Evolutionary conservation across 2,329 filamentous ascomycete species (phyloP), one percentile per base, ranked within the genome.

Genomic region (Clonostachys solani): DNA sequence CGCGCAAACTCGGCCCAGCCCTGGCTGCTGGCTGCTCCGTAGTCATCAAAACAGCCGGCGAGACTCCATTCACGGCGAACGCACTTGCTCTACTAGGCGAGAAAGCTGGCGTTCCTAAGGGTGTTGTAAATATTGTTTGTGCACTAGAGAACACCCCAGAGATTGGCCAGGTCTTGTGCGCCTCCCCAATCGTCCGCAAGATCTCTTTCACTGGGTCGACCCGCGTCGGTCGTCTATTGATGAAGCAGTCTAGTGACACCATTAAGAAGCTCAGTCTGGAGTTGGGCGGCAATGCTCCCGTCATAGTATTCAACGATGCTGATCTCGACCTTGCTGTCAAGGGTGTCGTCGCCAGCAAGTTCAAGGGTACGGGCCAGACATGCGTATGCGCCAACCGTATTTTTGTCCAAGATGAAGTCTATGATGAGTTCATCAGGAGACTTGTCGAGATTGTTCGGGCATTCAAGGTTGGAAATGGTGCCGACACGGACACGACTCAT

Each of bases 321-420:
- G 83, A 89, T 59, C 68, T 89, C n/a, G 84, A 88, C 41, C 65
- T 68, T 15, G 86, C 86, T 3, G 83, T 89, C 80, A 78, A 12
- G 40, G 56, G 75, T 83, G 44, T 80, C 80, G 12, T 65, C 68
- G 70, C 83, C 17, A 88, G 81, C 59, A 96, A 96, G 67, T 96
- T 95, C 80, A 86, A 91, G 48, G 87, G 83, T 23, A 92, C 87
- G 0, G 92, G 92, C 34, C 92, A 96, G 73, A 96, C 91, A 0
- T 96, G 92, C 63, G 90, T 96, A 12, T 89, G 86, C 59, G 86
- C 86, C 7, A 92, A 92, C 68, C 75, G 87, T 16, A 78, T 92
- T 51, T 90, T 84, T 63, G 77, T 92, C 5, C 87, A 92, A 64
- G 72, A 75, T 40, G 82, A 78, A 48, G 78, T 92, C 60, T 88